Percentiles rank a stretch among this genome's conserved stretches.
Evolutionary conservation across 495 filamentous ascomycete species (phyloP).

Genomic region (Jackrogersella multiformis): DNA sequence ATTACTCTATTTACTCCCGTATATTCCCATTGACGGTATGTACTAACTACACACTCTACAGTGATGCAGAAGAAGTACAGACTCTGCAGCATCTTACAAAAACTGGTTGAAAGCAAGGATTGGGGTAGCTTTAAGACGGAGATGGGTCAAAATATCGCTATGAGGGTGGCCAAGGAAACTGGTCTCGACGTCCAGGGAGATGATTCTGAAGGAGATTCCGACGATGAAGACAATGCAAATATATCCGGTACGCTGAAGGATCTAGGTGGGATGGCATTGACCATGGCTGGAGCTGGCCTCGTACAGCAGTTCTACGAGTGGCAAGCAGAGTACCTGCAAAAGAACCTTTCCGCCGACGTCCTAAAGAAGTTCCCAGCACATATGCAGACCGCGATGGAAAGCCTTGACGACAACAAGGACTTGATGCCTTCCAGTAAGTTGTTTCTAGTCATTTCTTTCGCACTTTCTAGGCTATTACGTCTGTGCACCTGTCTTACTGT

Average conservation of each 20-base stretch:
- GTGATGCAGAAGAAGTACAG: constrained; percentile 52
- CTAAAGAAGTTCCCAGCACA: constrained; percentile 48
- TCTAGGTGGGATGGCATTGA: constrained; percentile 36
- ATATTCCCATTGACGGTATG: too few species aligned
- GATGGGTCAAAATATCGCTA: constrained; percentile 21
- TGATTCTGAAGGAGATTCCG: constrained; percentile 38
- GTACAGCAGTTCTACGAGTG: constrained; percentile 47
- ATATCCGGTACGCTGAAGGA: constrained; percentile 39
- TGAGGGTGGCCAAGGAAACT: constrained; percentile 18
- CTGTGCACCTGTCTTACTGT: neutral
- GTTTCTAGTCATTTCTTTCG: neutral
- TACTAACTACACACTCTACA: neutral
- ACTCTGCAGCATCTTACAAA: constrained; percentile 48
- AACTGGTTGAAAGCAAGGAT: constrained; percentile 33
- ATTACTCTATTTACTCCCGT: neutral
- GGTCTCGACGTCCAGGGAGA: constrained; percentile 1
- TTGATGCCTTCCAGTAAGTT: constrained; percentile 49
- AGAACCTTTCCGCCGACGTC: constrained; percentile 45
- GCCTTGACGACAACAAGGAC: constrained; percentile 50
- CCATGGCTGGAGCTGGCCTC: constrained; percentile 37
- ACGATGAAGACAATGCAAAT: constrained; percentile 22
- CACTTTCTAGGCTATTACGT: neutral
- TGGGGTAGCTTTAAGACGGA: constrained; percentile 29
- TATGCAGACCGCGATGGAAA: constrained; percentile 48
- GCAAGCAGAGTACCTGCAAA: constrained; percentile 46